These are phyloP conservation scores for Eucalyptus regnans DNA, from an alignment of 345 rosid species.

Conservation along the genomic window DNA sequence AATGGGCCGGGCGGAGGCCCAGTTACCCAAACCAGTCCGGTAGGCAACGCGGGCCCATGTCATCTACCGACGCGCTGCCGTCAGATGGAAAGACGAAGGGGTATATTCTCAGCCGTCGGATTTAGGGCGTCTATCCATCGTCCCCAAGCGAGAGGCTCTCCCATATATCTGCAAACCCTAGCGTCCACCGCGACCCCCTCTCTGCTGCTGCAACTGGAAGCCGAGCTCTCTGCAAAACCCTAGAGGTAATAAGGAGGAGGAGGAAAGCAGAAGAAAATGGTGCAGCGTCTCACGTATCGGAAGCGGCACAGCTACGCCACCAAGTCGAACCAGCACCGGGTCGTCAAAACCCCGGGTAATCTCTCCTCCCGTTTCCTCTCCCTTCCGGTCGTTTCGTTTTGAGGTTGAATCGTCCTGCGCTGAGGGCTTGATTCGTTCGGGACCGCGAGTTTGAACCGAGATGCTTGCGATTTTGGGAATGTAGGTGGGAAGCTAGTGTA, in stretches of 20 bases:
- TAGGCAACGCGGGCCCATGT: not conserved
- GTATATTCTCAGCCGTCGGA: conserved; percentile 10
- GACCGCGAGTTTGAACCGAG: not conserved
- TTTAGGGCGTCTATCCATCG: conserved; percentile 23
- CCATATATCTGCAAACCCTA: not conserved
- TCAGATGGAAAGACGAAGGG: not conserved
- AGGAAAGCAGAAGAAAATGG: conserved; percentile 34
- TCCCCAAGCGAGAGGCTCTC: not conserved
- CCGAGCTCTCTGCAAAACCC: conserved; percentile 12
- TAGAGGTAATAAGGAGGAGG: conserved; percentile 1
- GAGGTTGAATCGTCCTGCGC: no score
- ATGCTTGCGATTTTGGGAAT: not conserved
- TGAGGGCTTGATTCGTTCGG: not conserved
- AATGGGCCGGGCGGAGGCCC: not conserved
- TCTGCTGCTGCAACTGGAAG: not conserved
- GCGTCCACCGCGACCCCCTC: not conserved
- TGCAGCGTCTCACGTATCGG: conserved; percentile 87
- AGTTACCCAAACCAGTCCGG: not conserved
- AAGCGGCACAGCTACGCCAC: conserved; percentile 94
- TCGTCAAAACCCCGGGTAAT: conserved; percentile 87
- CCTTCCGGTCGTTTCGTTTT: not conserved
- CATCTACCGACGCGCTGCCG: not conserved
- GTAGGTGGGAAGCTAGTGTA: conserved; percentile 86
- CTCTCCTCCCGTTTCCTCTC: not conserved
- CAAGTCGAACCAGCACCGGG: conserved; percentile 84